A percentile compares a stretch with the other conserved stretches of the same genome.
Conservation (phyloP, 768 basidiomycete genomes). For the Xerocomus brunneocitrinus region DNA sequence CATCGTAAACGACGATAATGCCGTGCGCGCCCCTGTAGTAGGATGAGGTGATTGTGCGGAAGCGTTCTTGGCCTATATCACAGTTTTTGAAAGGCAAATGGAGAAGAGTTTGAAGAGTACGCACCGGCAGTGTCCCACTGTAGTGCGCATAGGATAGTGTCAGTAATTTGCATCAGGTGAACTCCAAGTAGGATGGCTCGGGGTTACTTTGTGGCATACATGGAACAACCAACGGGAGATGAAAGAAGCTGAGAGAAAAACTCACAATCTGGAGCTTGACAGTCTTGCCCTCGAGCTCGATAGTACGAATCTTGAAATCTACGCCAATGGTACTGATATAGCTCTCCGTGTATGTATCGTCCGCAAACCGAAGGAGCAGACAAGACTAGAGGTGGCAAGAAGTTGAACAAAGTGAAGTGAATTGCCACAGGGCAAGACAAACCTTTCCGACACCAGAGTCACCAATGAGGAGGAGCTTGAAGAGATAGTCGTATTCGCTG, state of each 20-base stretch:
- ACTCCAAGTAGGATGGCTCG: neutral
- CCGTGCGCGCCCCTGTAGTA: constrained; percentile 99
- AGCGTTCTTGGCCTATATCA: constrained; percentile 83
- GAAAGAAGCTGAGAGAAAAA: constrained; percentile 10
- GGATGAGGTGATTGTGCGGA: constrained; percentile 98
- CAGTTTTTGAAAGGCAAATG: constrained; percentile 3
- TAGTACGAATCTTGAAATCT: constrained; percentile 98
- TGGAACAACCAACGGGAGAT: neutral
- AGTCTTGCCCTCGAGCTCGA: constrained; percentile 97
- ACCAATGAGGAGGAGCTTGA: constrained; percentile 93
- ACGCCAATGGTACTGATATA: constrained; percentile 98
- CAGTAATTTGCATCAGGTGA: constrained; percentile 3
- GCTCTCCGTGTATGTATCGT: constrained; percentile 96
- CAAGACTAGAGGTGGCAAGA: constrained; percentile 63
- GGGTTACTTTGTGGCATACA: neutral
- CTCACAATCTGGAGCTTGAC: constrained; percentile 98
- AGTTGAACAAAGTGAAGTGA: constrained; percentile 23
- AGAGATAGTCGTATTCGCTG: constrained; percentile 93
- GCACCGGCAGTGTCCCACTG: constrained; percentile 95
- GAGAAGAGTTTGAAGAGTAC: constrained; percentile 13
- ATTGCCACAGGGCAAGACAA: constrained; percentile 21
- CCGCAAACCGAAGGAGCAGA: constrained; percentile 86
- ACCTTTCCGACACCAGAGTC: constrained; percentile 96
- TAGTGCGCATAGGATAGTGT: constrained; percentile 15
- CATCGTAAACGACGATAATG: constrained; percentile 98